Evolutionary conservation across 345 rosid genomes (phyloP).

Genomic region (Kandelia obovata): DNA sequence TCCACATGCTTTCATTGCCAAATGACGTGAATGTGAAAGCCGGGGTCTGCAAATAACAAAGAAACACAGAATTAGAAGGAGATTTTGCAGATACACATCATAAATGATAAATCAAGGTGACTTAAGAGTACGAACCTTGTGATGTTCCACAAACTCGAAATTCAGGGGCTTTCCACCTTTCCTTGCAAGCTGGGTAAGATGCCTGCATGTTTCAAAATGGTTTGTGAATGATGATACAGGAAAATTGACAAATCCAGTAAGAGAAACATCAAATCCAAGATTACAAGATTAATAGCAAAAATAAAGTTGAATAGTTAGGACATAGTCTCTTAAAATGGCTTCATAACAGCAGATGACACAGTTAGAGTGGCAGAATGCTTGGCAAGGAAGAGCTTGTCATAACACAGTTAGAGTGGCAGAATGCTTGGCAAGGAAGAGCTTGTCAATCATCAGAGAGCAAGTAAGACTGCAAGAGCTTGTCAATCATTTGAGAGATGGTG

Average conservation of each 20-base stretch:
- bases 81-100: background rate
- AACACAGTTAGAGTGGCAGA: no score
- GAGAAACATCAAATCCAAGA: background rate
- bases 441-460: no score
- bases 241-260: background rate
- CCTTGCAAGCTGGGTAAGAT: slow-evolving; percentile 85
- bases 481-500: no score
- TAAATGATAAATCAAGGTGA: background rate
- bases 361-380: no score
- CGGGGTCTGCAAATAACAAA: slow-evolving; percentile 46
- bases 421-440: no score
- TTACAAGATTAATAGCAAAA: no score
- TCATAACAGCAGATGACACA: background rate
- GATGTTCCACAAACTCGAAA: slow-evolving; percentile 83
- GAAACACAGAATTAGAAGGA: background rate
- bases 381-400: no score
- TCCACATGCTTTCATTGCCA: slow-evolving; percentile 83
- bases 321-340: background rate
- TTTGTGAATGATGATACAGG: background rate
- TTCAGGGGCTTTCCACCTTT: slow-evolving; percentile 73
- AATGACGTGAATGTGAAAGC: slow-evolving; percentile 80
- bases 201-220: slow-evolving; percentile 44
- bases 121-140: slow-evolving; percentile 46
- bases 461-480: no score
- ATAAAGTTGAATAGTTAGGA: background rate